Base-by-base conservation (phyloP, 495 filamentous ascomycete species). In the Penicillium longicatenatum region DNA sequence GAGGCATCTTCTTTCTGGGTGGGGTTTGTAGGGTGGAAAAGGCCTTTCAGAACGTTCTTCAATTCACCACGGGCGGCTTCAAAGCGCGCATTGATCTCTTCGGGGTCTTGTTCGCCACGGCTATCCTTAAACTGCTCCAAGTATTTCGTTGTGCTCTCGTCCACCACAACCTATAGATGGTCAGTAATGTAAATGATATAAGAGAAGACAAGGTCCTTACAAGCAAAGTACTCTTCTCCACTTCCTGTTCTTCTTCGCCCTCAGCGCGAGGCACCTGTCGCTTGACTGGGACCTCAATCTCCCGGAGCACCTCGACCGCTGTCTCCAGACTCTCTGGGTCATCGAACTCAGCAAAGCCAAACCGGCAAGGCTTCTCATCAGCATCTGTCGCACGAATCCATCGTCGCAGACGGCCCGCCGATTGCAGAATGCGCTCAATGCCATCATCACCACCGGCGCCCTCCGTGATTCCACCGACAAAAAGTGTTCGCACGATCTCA, bases 311-410 rank as follows among this genome's bases (percentile, higher is more conserved):
- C 74, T 96, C 91, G 55, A 92, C 86, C 54, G 93, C 94, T 50
- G 87, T 87, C 75, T 86, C 86, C 62, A 99, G 80, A 63, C 91
- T 92, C 69, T 96, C 89, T 31, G 88, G 84, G 75, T 98, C 92
- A 57, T 96, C 93, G 75, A 89, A 99, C 76, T 98, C 92, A 58
- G 93, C 94, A 76, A 99, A 98, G 37, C 94, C 95, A 77, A 98
- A 98, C 52, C 86, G 85, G 69, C 87, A 90, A 46, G 86, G 84
- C 77, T 95, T 96, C 49, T 88, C 85, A 61, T 95, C 88, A 31
- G 89, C 87, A 73, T 94, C 86, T 30, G 85, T 87, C 24, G 87
- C 89, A 66, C 91, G 80, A 51, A 89, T 90, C 93, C 93, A 99
- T 53, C 90, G 86, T 43, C 87, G 82, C 37, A 98, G 73, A 72